Evolutionary conservation across 495 filamentous ascomycete genomes (phyloP), one percentile per base, ranked within the genome.

Genomic region (Daldinia decipiens): DNA sequence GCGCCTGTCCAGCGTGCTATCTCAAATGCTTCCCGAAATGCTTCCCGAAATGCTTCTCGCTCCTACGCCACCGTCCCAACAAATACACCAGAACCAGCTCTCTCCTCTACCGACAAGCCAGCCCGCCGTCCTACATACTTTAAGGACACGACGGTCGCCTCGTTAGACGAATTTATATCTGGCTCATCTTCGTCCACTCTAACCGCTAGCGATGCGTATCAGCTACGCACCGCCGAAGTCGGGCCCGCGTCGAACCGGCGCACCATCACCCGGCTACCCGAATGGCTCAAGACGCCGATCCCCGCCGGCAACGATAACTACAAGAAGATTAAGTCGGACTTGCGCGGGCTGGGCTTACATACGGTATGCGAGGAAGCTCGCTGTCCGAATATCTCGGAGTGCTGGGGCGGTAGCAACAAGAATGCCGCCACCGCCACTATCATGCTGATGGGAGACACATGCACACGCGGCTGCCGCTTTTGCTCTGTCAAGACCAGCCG

Each of bases 371-470:
- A 99, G 81, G 96, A 99, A 82, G 95, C 95, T 15, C 87, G 94
- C 32, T 99, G 95, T 78, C 95, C 95, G 45, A 99, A 99, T 78
- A 98, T 99, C 57, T 93, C 90, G 68, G 93, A 97, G 78, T 99
- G 95, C 84, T 99, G 95, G 95, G 95, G 95, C 62, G 95, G 95
- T 36, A 86, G 82, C 72, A 88, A 91, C 79, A 97, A 97, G 82
- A 87, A 89, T 54, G 89, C 93, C 24, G 96, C 96, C 1, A 99
- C 95, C 27, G 95, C 96, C 0, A 99, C 95, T 8, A 98, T 99
- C 82, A 98, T 99, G 96, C 84, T 98, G 6, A 98, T 98, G 95
- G 95, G 95, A 68, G 95, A 99, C 76, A 98, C 95, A 6, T 99
- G 95, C 81, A 99, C 95, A 8, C 90, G 95, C 29, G 95, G 95